phyloP scores from a whole-genome alignment of 495 filamentous ascomycete species.

The Penicillium silybi region DNA sequence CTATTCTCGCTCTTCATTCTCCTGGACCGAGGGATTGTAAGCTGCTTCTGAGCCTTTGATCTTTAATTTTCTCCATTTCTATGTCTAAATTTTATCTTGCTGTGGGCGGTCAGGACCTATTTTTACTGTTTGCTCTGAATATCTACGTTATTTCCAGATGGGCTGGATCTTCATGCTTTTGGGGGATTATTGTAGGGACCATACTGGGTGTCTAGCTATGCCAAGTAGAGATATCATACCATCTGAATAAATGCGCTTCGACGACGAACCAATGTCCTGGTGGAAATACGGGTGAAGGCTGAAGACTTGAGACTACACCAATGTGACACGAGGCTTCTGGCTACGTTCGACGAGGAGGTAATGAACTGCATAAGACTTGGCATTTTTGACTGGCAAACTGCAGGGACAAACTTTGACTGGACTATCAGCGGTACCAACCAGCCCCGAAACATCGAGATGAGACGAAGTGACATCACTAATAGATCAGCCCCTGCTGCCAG shows the following conservation, averaged over 20 bases:
- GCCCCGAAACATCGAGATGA: too few species aligned
- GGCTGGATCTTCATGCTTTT: not conserved
- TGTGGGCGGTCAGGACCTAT: not conserved
- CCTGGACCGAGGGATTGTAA: not conserved
- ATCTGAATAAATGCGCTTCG: too few species aligned
- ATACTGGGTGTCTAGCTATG: not conserved
- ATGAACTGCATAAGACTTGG: conserved; percentile 3
- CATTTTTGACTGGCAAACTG: conserved; percentile 23
- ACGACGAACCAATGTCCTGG: too few species aligned
- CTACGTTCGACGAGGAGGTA: not conserved
- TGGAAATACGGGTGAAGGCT: too few species aligned
- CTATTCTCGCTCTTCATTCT: too few species aligned
- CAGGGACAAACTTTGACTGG: conserved; percentile 7
- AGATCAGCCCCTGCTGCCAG: conserved; percentile 12
- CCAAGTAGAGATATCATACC: too few species aligned
- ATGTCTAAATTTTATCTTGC: conserved; percentile 13
- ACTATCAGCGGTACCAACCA: conserved; percentile 11
- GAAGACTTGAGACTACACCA: too few species aligned
- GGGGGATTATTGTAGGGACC: not conserved
- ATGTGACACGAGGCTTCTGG: not conserved
- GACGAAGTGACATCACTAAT: conserved; percentile 2
- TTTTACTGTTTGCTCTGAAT: conserved; percentile 4
- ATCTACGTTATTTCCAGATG: conserved; percentile 4
- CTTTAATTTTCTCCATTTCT: conserved; percentile 1
- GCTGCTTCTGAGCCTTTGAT: conserved; percentile 7